Conservation (phyloP, 2,329 filamentous ascomycete genomes). For the Cladophialophora carrionii region DNA sequence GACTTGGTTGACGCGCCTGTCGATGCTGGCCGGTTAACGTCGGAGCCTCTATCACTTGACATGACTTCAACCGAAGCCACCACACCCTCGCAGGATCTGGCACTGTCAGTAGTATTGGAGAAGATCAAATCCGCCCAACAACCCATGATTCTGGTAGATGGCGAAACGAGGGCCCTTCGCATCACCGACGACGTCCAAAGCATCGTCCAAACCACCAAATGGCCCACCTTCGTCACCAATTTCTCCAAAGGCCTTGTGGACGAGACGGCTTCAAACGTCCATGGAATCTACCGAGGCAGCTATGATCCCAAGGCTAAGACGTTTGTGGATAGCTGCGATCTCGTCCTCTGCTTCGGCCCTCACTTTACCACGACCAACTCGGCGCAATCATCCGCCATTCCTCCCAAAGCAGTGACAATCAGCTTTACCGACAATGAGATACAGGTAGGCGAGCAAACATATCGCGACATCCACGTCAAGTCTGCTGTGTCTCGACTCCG, state of each 20-base stretch:
- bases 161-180: slow-evolving; percentile 49
- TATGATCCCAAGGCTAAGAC: slow-evolving; percentile 43
- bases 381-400: slow-evolving; percentile 46
- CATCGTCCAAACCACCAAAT: slow-evolving; percentile 49
- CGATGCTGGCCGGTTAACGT: not conserved
- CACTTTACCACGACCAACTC: slow-evolving; percentile 54
- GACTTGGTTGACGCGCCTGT: slow-evolving; percentile 51
- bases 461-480: not conserved
- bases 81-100: not conserved
- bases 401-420: slow-evolving; percentile 42
- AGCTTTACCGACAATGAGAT: slow-evolving; percentile 44
- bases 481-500: not conserved
- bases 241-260: slow-evolving; percentile 57
- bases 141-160: slow-evolving; percentile 58
- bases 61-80: too few species aligned
- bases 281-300: slow-evolving; percentile 54
- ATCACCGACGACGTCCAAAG: slow-evolving; percentile 48
- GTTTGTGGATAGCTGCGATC: slow-evolving; percentile 49
- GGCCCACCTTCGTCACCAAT: slow-evolving; percentile 53
- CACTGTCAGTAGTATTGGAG: not conserved
- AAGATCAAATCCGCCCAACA: slow-evolving; percentile 50
- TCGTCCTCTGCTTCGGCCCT: slow-evolving; percentile 54
- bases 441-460: slow-evolving; percentile 35
- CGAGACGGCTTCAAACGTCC: slow-evolving; percentile 51
- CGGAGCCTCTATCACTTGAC: not conserved